These are phyloP conservation scores for Exophiala viscosa DNA, from an alignment of 2,329 filamentous ascomycete species.

Conservation along the genomic window DNA sequence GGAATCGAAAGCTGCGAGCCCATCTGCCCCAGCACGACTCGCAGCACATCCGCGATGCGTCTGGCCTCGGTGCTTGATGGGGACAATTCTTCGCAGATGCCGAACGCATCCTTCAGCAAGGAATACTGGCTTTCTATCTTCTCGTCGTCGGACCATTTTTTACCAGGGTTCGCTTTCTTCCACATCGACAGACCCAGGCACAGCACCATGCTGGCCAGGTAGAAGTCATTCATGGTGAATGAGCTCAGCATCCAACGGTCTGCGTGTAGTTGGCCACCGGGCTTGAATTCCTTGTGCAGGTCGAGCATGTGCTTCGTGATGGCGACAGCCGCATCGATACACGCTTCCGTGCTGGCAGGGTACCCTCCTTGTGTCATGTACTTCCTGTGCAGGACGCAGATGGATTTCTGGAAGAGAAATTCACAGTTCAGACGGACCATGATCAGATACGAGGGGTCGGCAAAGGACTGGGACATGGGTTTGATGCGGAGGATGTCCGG, in stretches of 20 bases:
- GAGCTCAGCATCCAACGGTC: conserved; percentile 58
- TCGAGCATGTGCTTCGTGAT: conserved; percentile 50
- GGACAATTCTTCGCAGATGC: conserved; percentile 25
- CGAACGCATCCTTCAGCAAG: conserved; percentile 19
- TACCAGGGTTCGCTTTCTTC: conserved; percentile 17
- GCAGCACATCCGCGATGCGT: conserved; percentile 24
- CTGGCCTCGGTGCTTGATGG: conserved; percentile 24
- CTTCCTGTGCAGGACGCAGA: conserved; percentile 53
- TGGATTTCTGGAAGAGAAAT: conserved; percentile 50
- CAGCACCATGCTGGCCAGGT: conserved; percentile 60
- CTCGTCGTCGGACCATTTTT: conserved; percentile 23
- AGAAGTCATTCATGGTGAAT: conserved; percentile 58
- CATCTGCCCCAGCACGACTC: conserved; percentile 11
- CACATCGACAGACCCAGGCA: conserved; percentile 43
- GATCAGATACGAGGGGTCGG: conserved; percentile 49
- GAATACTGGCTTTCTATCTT: conserved; percentile 8
- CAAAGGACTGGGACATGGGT: conserved; percentile 37
- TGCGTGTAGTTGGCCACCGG: conserved; percentile 52
- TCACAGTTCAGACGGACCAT: conserved; percentile 52
- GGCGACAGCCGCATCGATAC: conserved; percentile 46
- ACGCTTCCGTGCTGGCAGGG: conserved; percentile 44
- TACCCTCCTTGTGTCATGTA: conserved; percentile 42
- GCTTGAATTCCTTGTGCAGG: conserved; percentile 50
- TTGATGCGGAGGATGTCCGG: conserved; percentile 24
- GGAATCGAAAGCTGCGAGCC: not conserved